A percentile compares a stretch with the other conserved stretches of the same genome.
These are phyloP conservation scores for Solanum medicagineum DNA, from an alignment of 257 asterid genomes.

Conservation along the genomic window DNA sequence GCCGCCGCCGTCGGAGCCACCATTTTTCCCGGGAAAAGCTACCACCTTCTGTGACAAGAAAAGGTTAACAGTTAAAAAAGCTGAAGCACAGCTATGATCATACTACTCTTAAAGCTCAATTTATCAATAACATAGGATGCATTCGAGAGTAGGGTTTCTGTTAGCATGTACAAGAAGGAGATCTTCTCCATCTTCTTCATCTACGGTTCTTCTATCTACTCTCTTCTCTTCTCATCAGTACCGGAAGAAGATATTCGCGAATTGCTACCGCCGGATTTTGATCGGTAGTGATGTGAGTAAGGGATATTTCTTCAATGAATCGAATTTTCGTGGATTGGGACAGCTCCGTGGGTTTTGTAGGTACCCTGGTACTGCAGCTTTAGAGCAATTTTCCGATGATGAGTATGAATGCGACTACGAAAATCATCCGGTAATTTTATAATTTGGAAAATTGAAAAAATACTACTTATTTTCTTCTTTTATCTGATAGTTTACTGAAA, in stretches of 20 bases:
- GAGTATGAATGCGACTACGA: constrained; percentile 94
- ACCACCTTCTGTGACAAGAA: background rate
- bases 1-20: background rate
- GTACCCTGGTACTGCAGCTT: constrained; percentile 22
- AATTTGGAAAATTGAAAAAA: background rate
- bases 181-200: background rate
- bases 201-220: background rate
- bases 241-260: background rate
- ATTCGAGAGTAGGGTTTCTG: constrained; percentile 44
- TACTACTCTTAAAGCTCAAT: background rate
- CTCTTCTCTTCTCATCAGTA: background rate
- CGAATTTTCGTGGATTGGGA: background rate
- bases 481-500: background rate
- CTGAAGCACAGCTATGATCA: background rate
- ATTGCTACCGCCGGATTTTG: background rate
- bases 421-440: constrained; percentile 24
- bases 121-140: constrained; percentile 34
- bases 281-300: background rate
- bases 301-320: background rate
- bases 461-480: background rate
- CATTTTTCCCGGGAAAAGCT: background rate
- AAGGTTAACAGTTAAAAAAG: background rate
- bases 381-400: constrained; percentile 89
- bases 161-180: constrained; percentile 43
- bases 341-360: constrained; percentile 35